phyloP scores from a whole-genome alignment of 345 rosid species.

The Heritiera fomes region DNA sequence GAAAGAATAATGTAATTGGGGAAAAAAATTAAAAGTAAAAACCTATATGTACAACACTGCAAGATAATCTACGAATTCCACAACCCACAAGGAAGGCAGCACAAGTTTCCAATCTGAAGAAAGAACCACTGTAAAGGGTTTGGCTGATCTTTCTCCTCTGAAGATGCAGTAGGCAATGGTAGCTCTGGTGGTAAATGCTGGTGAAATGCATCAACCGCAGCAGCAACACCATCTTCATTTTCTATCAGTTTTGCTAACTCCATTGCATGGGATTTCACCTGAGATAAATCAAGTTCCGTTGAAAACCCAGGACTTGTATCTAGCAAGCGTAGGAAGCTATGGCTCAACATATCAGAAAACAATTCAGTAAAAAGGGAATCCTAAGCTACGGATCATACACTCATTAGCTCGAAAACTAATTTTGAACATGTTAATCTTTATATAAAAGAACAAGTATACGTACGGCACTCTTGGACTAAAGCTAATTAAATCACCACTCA shows the following conservation, averaged over 20 bases:
- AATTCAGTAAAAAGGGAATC: not conserved
- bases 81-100: slow-evolving; percentile 57
- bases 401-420: not conserved
- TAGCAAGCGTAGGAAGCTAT: not conserved
- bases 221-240: slow-evolving; percentile 91
- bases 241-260: slow-evolving; percentile 72
- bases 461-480: not conserved
- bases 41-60: slow-evolving; percentile 22
- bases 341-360: not conserved
- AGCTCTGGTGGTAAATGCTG: slow-evolving; percentile 73
- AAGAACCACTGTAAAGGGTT: slow-evolving; percentile 63
- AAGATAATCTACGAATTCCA: slow-evolving; percentile 26
- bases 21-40: slow-evolving; percentile 14
- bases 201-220: slow-evolving; percentile 89
- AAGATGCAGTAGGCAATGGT: slow-evolving; percentile 47
- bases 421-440: not conserved
- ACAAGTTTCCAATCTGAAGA: slow-evolving; percentile 60
- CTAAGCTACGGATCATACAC: not conserved
- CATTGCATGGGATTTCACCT: slow-evolving; percentile 75
- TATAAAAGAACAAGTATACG: not conserved
- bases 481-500: not conserved
- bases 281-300: slow-evolving; percentile 6
- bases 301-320: not conserved
- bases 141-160: slow-evolving; percentile 48
- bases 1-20: slow-evolving; percentile 13